Evolutionary conservation across 2,329 filamentous ascomycete species (phyloP), one percentile per base, ranked within the genome.

Genomic region (Leptographium wingfieldii): DNA sequence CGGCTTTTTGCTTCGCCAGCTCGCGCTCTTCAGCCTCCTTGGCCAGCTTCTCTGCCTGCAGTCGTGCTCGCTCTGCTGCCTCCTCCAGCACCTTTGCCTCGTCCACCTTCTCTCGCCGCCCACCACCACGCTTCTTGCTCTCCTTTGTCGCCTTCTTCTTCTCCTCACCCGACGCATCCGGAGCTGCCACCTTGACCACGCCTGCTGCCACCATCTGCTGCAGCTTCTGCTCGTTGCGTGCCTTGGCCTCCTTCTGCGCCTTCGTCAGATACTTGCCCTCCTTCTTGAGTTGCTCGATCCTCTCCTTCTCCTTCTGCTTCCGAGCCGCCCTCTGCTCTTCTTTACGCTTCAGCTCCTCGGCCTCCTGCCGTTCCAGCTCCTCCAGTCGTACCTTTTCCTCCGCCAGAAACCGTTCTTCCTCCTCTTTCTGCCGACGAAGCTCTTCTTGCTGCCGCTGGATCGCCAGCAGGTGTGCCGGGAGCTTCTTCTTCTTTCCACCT

Each of bases 211-310:
- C 75, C 88, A 94, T 91, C 73, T 94, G 90, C 76, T 94, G 86
- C 59, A 92, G 74, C 67, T 91, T 90, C 67, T 85, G 77, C 73
- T 92, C 87, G 66, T 89, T 87, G 67, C 85, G 82, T 29, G 86
- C 85, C 74, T 90, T 90, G 69, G 89, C 87, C 67, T 92, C 88
- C 69, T 85, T 88, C 70, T 95, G 88, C 16, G 89, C 88, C 74
- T 92, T 92, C 65, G 89, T 92, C 68, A 92, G 76, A 73, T 87
- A 92, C 69, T 90, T 92, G 71, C 90, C 90, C 71, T 91, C 88
- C 72, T 88, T 90, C 81, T 92, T 94, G 60, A 90, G 81, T 74
- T 92, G 86, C 69, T 94, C 90, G 62, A 92, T 85, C 73, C 82
- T 89, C 72, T 92, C 87, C 77, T 88, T 92, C 68, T 95, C 90